Percentiles rank a stretch among this genome's conserved stretches.
Evolutionary conservation across 495 filamentous ascomycete species (phyloP).

Genomic region (Hypoxylon lienhwacheense): DNA sequence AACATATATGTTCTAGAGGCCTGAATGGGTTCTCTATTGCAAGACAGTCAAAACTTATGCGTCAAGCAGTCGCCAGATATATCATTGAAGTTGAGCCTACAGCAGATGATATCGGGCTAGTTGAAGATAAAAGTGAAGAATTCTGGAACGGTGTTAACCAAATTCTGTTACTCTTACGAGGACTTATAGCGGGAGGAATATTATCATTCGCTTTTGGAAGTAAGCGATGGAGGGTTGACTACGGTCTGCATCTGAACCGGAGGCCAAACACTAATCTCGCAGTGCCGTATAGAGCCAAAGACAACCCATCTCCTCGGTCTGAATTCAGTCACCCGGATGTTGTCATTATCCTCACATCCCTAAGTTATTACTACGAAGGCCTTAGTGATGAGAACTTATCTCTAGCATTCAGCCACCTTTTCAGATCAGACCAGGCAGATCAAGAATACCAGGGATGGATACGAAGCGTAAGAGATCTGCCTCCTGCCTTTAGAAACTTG

Average conservation of each 20-base stretch:
- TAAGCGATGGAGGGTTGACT: slow-evolving; percentile 70
- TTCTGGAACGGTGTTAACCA: slow-evolving; percentile 44
- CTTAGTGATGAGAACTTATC: slow-evolving; percentile 57
- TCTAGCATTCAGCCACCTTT: slow-evolving; percentile 51
- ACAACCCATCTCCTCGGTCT: slow-evolving; percentile 60
- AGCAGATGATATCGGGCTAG: slow-evolving; percentile 36
- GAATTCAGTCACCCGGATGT: slow-evolving; percentile 79
- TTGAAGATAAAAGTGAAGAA: slow-evolving; percentile 37
- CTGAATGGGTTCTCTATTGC: slow-evolving; percentile 46
- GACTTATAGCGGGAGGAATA: slow-evolving; percentile 61
- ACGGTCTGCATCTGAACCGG: slow-evolving; percentile 57
- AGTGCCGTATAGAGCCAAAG: slow-evolving; percentile 74
- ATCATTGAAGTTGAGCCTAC: slow-evolving; percentile 42
- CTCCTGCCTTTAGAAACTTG: slow-evolving; percentile 48
- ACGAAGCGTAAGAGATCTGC: slow-evolving; percentile 41
- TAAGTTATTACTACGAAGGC: slow-evolving; percentile 71
- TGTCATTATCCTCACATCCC: slow-evolving; percentile 64
- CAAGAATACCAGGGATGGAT: slow-evolving; percentile 61
- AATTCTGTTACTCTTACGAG: slow-evolving; percentile 60
- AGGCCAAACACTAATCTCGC: slow-evolving; percentile 55
- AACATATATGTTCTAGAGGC: slow-evolving; percentile 44
- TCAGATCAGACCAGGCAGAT: slow-evolving; percentile 57
- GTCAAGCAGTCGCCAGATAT: slow-evolving; percentile 48
- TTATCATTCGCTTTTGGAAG: slow-evolving; percentile 56
- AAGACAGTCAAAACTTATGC: slow-evolving; percentile 41